Percentiles rank a stretch among this genome's conserved stretches.
phyloP scores from a whole-genome alignment of 345 rosid species.

The Eucalyptus microcorys region DNA sequence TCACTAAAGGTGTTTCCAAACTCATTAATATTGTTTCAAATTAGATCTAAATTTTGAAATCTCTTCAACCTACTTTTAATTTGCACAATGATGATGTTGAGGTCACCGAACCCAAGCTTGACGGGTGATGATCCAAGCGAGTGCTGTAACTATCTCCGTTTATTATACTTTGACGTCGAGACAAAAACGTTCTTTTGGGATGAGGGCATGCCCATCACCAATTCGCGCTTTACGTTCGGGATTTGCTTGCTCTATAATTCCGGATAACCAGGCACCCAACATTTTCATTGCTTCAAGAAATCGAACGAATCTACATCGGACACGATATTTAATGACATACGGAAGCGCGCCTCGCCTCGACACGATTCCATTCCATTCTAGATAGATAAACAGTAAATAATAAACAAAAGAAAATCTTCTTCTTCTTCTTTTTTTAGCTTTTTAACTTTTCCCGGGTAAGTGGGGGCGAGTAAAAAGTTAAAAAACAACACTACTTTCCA shows the following conservation, averaged over 20 bases:
- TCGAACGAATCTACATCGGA: not conserved
- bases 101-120: fast-evolving
- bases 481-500: not conserved
- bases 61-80: fast-evolving
- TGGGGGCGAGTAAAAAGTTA: not conserved
- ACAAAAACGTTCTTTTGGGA: not conserved
- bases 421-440: not conserved
- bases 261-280: fast-evolving
- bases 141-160: not conserved
- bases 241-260: not conserved
- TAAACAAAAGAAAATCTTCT: no score
- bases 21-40: no score
- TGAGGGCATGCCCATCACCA: not conserved
- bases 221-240: not conserved
- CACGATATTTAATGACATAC: fast-evolving
- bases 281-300: not conserved
- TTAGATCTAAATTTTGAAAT: no score
- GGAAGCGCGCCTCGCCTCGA: not conserved
- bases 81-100: fast-evolving
- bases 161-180: not conserved
- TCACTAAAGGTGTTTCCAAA: fast-evolving
- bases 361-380: not conserved
- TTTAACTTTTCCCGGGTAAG: not conserved
- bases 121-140: fast-evolving
- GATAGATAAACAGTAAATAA: no score